phyloP scores from a whole-genome alignment of 208 protist species.

The Eutreptiella sp. region DNA sequence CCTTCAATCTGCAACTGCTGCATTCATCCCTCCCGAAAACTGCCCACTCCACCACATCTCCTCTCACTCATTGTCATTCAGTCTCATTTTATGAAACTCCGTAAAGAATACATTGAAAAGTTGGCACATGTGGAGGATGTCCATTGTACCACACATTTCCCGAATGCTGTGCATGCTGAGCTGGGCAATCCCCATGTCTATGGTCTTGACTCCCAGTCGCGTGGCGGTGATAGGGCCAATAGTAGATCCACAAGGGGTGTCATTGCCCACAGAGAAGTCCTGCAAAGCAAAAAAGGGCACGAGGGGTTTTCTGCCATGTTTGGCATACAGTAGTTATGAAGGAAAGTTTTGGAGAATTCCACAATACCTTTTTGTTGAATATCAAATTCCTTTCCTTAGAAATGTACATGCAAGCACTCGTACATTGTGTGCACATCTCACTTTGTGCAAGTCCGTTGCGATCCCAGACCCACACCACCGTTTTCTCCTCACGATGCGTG shows the following conservation, averaged over 20 bases:
- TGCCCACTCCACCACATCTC: too few relatives aligned
- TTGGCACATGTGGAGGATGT: slow-evolving; percentile 69
- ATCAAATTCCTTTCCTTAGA: too few relatives aligned
- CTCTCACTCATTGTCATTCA: too few relatives aligned
- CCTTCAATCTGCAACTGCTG: too few relatives aligned
- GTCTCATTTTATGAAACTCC: slow-evolving; percentile 38
- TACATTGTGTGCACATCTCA: too few relatives aligned
- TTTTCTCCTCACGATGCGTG: too few relatives aligned
- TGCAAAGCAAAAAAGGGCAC: slow-evolving; percentile 38
- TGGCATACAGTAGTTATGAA: not conserved
- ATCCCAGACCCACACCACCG: too few relatives aligned
- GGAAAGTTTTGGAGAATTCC: too few relatives aligned
- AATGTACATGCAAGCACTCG: too few relatives aligned
- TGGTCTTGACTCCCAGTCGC: slow-evolving; percentile 81
- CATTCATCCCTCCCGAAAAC: too few relatives aligned
- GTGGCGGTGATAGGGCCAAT: slow-evolving; percentile 91
- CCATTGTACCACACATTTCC: slow-evolving; percentile 84
- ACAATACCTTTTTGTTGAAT: too few relatives aligned
- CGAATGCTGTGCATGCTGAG: slow-evolving; percentile 93
- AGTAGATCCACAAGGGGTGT: slow-evolving; percentile 89
- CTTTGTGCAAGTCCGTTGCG: too few relatives aligned
- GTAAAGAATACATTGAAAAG: slow-evolving; percentile 78
- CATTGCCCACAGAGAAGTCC: slow-evolving; percentile 91
- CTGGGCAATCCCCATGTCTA: slow-evolving; percentile 92
- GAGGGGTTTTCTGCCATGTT: not conserved